Percentiles rank a stretch among this genome's conserved stretches.
Conservation (phyloP, 164 flowering plant species). For the Macadamia integrifolia region DNA sequence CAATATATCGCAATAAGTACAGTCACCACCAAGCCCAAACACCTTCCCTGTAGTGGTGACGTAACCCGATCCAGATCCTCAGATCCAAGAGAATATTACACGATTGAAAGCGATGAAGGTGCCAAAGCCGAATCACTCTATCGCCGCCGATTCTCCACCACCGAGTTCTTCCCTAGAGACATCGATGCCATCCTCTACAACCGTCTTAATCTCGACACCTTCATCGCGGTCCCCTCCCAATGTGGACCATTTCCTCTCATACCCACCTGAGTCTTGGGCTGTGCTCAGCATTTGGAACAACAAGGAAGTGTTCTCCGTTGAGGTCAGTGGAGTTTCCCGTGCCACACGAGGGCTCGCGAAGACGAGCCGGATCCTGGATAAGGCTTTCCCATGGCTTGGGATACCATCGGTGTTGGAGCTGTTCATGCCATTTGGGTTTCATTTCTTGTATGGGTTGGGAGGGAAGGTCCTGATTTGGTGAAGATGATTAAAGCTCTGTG, state of each 20-base stretch:
- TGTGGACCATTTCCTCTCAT: slow-evolving; percentile 33
- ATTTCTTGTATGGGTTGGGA: slow-evolving; percentile 42
- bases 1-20: no score
- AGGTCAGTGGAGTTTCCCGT: slow-evolving; percentile 75
- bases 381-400: slow-evolving; percentile 59
- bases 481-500: slow-evolving; percentile 47
- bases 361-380: slow-evolving; percentile 61
- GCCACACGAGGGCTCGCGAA: slow-evolving; percentile 18
- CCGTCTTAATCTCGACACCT: slow-evolving; percentile 73
- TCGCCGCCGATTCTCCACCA: slow-evolving; percentile 23
- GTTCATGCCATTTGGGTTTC: no score
- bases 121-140: slow-evolving; percentile 74
- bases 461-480: slow-evolving; percentile 59
- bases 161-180: neutral
- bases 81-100: no score
- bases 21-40: no score
- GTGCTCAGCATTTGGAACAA: slow-evolving; percentile 80
- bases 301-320: slow-evolving; percentile 57
- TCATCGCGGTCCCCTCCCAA: slow-evolving; percentile 67
- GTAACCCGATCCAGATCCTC: no score
- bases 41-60: no score
- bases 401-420: slow-evolving; percentile 76
- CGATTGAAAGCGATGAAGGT: no score
- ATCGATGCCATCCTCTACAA: slow-evolving; percentile 69
- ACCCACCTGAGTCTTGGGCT: slow-evolving; percentile 90